phyloP scores from a whole-genome alignment of 371 early-diverging fungal species.

The Actinomortierella wolfii region DNA sequence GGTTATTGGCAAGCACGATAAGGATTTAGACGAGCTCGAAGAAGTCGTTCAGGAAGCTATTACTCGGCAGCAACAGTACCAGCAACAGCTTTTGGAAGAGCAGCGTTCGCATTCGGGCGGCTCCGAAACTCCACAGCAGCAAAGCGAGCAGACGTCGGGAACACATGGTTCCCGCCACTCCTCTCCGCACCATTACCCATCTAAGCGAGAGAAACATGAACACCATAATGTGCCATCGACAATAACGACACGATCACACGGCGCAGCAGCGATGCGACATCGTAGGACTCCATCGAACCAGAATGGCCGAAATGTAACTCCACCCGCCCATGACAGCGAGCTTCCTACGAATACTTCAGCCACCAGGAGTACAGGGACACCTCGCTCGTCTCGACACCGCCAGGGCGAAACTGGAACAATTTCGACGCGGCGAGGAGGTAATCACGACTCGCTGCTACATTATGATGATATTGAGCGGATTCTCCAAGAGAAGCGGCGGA shows the following conservation, averaged over 20 bases:
- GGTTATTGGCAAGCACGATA: conserved; percentile 30
- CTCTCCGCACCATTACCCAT: neutral
- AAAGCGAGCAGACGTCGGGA: conserved; percentile 6
- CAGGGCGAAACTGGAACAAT: conserved; percentile 4
- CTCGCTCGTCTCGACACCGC: no score
- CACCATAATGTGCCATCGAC: neutral
- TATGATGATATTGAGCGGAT: conserved; percentile 36
- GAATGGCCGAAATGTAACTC: conserved; percentile 1
- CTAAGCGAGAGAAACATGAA: neutral
- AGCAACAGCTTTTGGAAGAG: neutral
- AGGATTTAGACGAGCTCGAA: conserved; percentile 27
- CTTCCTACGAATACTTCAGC: no score
- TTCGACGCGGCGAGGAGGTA: conserved; percentile 3
- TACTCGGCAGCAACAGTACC: conserved; percentile 20
- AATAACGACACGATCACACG: neutral
- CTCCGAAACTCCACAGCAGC: conserved; percentile 1
- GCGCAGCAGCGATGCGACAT: no score
- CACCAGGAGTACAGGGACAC: no score
- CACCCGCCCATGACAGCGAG: no score
- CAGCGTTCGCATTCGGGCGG: neutral
- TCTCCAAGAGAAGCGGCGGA: conserved; percentile 28
- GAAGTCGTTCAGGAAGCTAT: conserved; percentile 29
- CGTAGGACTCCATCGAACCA: neutral
- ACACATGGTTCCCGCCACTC: neutral
- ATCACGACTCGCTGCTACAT: conserved; percentile 5